Percentiles rank a stretch among this genome's conserved stretches.
phyloP scores from a whole-genome alignment of 2,329 filamentous ascomycete species.

The Nigrograna mackinnonii region DNA sequence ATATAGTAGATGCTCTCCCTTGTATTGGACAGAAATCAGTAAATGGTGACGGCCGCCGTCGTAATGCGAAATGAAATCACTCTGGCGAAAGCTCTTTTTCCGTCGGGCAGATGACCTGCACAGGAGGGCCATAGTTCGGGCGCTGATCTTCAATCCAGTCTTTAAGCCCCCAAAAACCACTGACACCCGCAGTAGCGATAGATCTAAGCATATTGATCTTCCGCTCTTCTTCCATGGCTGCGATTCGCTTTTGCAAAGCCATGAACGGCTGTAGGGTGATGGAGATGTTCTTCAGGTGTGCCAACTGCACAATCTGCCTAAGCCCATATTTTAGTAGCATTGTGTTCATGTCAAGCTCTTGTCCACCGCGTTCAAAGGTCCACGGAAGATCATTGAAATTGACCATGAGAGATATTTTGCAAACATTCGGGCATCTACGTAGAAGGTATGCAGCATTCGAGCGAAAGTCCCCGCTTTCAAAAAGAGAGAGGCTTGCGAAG shows the following conservation, averaged over 20 bases:
- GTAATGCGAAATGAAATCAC: too few species aligned
- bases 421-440: constrained; percentile 5
- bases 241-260: constrained; percentile 6
- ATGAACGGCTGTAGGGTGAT: constrained; percentile 7
- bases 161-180: constrained; percentile 8
- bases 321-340: constrained; percentile 5
- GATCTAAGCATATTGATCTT: background rate
- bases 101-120: too few species aligned
- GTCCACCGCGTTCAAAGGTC: background rate
- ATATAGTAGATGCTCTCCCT: too few species aligned
- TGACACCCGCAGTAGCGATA: background rate
- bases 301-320: background rate
- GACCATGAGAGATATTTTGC: constrained; percentile 2
- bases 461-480: constrained; percentile 3
- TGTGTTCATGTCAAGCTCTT: constrained; percentile 1
- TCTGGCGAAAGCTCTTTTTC: too few species aligned
- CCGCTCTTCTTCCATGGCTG: constrained; percentile 3
- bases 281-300: constrained; percentile 1
- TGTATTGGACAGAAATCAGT: too few species aligned
- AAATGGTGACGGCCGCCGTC: too few species aligned
- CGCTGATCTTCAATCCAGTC: constrained; percentile 8
- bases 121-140: too few species aligned
- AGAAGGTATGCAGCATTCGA: constrained; percentile 4
- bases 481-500: constrained; percentile 4
- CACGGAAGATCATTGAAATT: constrained; percentile 6